Conservation (phyloP, 176 grass and related monocot genomes). For the Bromus sterilis region DNA sequence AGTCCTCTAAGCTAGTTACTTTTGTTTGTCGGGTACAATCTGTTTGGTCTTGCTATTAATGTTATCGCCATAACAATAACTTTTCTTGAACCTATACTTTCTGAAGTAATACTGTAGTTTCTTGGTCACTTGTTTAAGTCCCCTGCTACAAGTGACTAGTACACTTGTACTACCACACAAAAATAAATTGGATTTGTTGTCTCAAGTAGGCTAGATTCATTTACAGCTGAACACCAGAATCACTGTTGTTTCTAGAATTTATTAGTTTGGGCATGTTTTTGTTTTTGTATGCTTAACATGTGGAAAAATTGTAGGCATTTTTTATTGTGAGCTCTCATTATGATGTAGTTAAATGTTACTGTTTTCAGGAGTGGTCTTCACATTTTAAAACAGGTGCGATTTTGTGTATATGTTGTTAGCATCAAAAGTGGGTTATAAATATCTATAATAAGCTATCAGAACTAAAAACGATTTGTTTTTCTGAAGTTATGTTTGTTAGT, state of each 20-base stretch:
- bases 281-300: background rate
- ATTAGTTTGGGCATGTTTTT: background rate
- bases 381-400: background rate
- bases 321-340: background rate
- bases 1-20: background rate
- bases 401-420: background rate
- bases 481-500: background rate
- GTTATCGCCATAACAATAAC: background rate
- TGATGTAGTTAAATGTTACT: background rate
- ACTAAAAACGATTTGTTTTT: too few relatives aligned
- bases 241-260: background rate
- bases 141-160: background rate
- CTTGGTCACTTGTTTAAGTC: background rate
- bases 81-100: background rate
- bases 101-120: background rate
- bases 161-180: background rate
- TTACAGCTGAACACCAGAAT: background rate
- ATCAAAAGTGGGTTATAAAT: background rate
- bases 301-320: background rate
- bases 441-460: background rate
- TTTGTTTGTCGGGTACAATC: background rate
- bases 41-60: background rate
- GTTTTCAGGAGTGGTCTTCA: background rate
- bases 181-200: background rate
- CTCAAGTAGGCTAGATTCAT: background rate